A percentile compares a stretch with the other conserved stretches of the same genome.
Evolutionary conservation across 208 protist species (phyloP).

Genomic region (Leishmania gerbilli): DNA sequence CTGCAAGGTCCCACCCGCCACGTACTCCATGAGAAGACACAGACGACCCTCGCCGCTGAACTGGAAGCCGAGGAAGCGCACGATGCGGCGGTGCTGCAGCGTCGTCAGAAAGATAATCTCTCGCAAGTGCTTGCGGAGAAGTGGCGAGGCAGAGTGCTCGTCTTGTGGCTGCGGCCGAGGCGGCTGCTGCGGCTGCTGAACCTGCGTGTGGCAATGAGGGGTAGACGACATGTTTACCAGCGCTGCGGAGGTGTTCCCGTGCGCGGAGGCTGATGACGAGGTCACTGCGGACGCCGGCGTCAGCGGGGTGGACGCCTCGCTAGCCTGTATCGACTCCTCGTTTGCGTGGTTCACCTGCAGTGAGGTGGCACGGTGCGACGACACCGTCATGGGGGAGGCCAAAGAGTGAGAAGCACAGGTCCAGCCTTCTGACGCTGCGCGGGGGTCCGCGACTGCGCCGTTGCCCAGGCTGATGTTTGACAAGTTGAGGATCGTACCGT

Average conservation of each 20-base stretch:
- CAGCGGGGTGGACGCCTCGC: constrained; percentile 4
- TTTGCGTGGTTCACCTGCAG: not conserved
- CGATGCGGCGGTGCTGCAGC: constrained; percentile 81
- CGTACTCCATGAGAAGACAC: constrained; percentile 91
- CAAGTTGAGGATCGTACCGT: constrained; percentile 1
- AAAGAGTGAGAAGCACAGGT: not conserved
- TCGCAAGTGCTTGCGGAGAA: constrained; percentile 48
- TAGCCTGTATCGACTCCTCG: constrained; percentile 12
- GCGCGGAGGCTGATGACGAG: not conserved
- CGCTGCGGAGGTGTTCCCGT: constrained; percentile 2
- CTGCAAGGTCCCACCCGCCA: constrained; percentile 85
- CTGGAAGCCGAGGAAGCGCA: constrained; percentile 84
- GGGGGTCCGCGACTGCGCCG: not conserved
- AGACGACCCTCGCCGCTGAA: constrained; percentile 42
- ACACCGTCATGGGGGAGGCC: not conserved
- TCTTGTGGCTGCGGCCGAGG: not conserved
- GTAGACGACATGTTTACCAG: not conserved
- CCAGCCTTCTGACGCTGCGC: not conserved
- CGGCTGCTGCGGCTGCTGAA: not conserved
- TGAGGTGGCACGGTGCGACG: not conserved
- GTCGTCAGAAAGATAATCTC: constrained; percentile 80
- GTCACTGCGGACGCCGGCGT: not conserved
- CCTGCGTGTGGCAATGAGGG: not conserved
- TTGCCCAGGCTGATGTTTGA: constrained; percentile 7
- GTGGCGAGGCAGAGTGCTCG: constrained; percentile 15